Percentiles rank a stretch among this genome's conserved stretches.
phyloP scores from a whole-genome alignment of 2,329 filamentous ascomycete species.

The Apiospora saccharicola region DNA sequence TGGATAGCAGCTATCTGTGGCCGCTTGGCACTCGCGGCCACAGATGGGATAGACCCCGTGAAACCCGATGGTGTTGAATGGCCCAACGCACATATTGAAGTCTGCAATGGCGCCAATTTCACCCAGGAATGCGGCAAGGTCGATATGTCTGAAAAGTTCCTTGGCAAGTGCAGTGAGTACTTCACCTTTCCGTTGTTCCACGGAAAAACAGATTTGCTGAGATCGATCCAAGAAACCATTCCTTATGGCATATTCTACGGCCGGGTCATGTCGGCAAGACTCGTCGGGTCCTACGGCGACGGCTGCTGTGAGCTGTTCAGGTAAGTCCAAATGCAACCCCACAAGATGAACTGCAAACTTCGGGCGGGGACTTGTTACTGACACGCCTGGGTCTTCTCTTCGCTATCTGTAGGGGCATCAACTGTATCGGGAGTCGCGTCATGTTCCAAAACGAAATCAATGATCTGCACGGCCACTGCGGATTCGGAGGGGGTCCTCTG shows the following conservation, averaged over 20 bases:
- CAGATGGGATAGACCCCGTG: not conserved
- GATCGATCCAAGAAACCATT: not conserved
- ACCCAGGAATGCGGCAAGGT: conserved; percentile 2
- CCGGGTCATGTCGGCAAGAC: not conserved
- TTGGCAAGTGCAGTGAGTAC: not conserved
- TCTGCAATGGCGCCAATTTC: not conserved
- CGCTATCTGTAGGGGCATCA: not conserved
- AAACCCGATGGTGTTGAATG: too few relatives aligned
- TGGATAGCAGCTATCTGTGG: not conserved
- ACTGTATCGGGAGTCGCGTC: not conserved
- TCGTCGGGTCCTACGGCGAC: not conserved
- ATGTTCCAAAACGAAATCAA: not conserved
- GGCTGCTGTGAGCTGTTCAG: not conserved
- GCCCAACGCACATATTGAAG: not conserved
- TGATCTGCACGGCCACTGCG: not conserved
- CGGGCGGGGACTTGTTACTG: too few relatives aligned
- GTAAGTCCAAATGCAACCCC: not conserved
- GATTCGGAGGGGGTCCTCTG: not conserved
- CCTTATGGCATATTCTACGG: not conserved
- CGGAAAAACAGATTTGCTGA: too few relatives aligned
- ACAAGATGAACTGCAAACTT: too few relatives aligned
- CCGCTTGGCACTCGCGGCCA: not conserved
- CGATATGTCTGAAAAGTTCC: not conserved
- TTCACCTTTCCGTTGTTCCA: too few relatives aligned
- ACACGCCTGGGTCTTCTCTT: too few relatives aligned